Evolutionary conservation across 2,329 filamentous ascomycete species (phyloP).

Genomic region (Lachnellula arida): DNA sequence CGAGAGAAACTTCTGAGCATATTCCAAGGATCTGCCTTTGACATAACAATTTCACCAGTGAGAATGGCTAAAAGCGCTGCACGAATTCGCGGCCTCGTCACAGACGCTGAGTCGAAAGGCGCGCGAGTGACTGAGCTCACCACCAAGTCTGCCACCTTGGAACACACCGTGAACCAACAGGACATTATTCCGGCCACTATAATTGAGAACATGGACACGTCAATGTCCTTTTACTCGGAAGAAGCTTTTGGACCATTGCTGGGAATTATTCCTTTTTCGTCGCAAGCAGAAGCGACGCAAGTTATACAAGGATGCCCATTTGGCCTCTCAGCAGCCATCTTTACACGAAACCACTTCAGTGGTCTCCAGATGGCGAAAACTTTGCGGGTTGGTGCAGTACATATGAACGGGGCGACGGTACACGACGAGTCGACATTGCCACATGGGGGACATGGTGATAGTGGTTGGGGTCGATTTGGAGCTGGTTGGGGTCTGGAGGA

Average conservation of each 20-base stretch:
- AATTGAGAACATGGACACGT: slow-evolving; percentile 13
- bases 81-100: too few species aligned
- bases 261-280: slow-evolving; percentile 7
- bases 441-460: slow-evolving; percentile 22
- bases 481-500: slow-evolving; percentile 44
- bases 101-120: too few species aligned
- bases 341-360: slow-evolving; percentile 4
- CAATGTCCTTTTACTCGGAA: slow-evolving; percentile 15
- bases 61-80: too few species aligned
- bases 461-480: slow-evolving; percentile 25
- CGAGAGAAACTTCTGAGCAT: too few species aligned
- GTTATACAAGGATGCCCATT: slow-evolving; percentile 17
- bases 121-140: too few species aligned
- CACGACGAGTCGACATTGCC: slow-evolving; percentile 23
- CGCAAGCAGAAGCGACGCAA: slow-evolving; percentile 13
- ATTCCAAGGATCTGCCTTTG: too few species aligned
- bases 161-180: not conserved
- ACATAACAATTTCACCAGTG: too few species aligned
- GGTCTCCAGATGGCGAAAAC: slow-evolving; percentile 7
- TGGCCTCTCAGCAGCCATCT: slow-evolving; percentile 22
- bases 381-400: slow-evolving; percentile 18
- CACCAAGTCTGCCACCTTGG: too few species aligned
- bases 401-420: slow-evolving; percentile 22
- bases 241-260: slow-evolving; percentile 24
- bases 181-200: slow-evolving; percentile 10